Evolutionary conservation across 305 asterid genomes (phyloP).

Genomic region (Rubia tinctorum): DNA sequence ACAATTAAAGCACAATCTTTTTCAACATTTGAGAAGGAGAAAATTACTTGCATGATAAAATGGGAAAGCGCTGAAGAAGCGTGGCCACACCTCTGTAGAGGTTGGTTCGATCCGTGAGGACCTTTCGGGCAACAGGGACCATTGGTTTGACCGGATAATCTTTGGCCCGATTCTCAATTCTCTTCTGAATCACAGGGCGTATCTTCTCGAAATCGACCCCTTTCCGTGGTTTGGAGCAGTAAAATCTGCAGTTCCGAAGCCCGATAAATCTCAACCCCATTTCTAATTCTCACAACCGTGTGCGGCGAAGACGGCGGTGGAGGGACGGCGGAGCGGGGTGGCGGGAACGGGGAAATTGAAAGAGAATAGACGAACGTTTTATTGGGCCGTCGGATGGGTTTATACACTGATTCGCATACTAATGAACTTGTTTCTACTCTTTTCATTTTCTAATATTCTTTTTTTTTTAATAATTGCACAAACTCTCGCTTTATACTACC

Average conservation of each 20-base stretch:
- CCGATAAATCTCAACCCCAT: constrained; percentile 11
- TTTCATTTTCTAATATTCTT: too few species aligned
- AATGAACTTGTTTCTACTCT: too few species aligned
- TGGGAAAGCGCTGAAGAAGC: constrained; percentile 57
- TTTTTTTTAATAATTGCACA: too few species aligned
- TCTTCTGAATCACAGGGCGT: constrained; percentile 69
- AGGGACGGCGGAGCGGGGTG: neutral
- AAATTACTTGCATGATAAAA: constrained; percentile 88
- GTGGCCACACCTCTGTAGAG: constrained; percentile 71
- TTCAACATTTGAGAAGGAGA: neutral
- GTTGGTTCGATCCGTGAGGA: constrained; percentile 45
- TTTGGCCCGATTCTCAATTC: constrained; percentile 75
- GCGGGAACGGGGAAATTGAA: neutral
- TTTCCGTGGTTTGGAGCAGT: constrained; percentile 44
- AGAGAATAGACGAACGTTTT: too few species aligned
- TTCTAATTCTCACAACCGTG: neutral
- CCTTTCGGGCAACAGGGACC: constrained; percentile 67
- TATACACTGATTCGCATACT: too few species aligned
- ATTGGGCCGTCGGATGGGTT: too few species aligned
- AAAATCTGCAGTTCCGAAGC: constrained; percentile 28
- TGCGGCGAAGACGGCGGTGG: neutral
- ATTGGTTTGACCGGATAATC: constrained; percentile 55
- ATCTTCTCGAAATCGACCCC: constrained; percentile 52
- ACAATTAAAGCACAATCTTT: neutral
- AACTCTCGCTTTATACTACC: too few species aligned